Percentiles rank a stretch among this genome's conserved stretches.
These are phyloP conservation scores for Anisodus acutangulus DNA, from an alignment of 257 asterid species.

Conservation along the genomic window DNA sequence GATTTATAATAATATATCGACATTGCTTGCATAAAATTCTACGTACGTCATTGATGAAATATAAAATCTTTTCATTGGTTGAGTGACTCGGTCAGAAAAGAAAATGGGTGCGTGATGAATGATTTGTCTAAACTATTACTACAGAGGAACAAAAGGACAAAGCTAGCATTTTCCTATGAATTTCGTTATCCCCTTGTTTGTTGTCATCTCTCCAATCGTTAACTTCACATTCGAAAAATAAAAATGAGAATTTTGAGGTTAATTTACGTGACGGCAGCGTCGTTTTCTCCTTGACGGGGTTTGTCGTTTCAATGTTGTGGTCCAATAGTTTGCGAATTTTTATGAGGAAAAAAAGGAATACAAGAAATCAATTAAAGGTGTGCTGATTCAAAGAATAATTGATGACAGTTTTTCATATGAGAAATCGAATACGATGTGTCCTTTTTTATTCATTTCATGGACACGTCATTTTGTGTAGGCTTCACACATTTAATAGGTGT, in stretches of 20 bases:
- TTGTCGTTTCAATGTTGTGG: neutral
- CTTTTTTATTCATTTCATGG: neutral
- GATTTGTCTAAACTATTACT: neutral
- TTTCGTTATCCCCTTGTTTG: neutral
- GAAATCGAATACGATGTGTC: neutral
- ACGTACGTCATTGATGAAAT: no score
- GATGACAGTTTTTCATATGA: neutral
- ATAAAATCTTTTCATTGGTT: neutral
- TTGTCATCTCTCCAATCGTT: constrained; percentile 1
- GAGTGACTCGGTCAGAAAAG: neutral
- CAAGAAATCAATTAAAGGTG: neutral
- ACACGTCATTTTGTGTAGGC: neutral
- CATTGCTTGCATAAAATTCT: no score
- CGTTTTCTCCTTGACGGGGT: neutral
- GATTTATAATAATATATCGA: no score
- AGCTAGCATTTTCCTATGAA: neutral
- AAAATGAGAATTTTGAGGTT: neutral
- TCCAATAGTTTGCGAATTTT: constrained; percentile 1
- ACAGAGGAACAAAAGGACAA: neutral
- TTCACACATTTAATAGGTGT: no score
- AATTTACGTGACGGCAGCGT: neutral
- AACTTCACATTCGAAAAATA: neutral
- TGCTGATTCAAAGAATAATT: neutral
- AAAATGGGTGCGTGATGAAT: neutral
- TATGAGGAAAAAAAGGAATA: neutral